These are phyloP conservation scores for Tuctoria greenei DNA, from an alignment of 176 grass and related monocot species.

Conservation along the genomic window DNA sequence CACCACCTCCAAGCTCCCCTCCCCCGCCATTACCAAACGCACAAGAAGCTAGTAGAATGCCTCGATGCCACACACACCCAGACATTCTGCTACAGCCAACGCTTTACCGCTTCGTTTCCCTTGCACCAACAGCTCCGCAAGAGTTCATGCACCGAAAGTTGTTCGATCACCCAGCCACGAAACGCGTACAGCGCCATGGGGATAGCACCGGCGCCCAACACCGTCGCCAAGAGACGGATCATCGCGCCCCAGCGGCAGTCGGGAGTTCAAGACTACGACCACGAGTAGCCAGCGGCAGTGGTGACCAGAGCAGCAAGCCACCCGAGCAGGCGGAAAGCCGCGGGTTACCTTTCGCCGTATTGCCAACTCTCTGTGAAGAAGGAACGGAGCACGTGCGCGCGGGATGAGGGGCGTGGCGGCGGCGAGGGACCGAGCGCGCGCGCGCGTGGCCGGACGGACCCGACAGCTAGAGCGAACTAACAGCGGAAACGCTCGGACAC, in stretches of 20 bases:
- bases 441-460: neutral
- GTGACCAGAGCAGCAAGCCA: neutral
- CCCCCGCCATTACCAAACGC: conserved; percentile 16
- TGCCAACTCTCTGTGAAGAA: neutral
- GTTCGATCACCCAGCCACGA: conserved; percentile 18
- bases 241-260: neutral
- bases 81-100: conserved; percentile 22
- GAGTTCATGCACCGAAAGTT: neutral
- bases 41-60: conserved; percentile 20
- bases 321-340: neutral
- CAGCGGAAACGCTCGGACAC: neutral
- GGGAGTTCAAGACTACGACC: neutral
- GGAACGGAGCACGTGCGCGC: neutral
- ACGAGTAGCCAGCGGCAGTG: neutral
- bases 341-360: conserved; percentile 12
- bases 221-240: neutral
- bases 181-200: neutral
- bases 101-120: conserved; percentile 31
- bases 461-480: neutral
- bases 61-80: neutral
- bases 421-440: neutral
- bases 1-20: conserved; percentile 13
- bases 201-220: conserved; percentile 6
- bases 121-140: conserved; percentile 29
- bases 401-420: neutral